Conservation (phyloP, 176 grass and related monocot genomes). For the Urochloa ruziziensis region DNA sequence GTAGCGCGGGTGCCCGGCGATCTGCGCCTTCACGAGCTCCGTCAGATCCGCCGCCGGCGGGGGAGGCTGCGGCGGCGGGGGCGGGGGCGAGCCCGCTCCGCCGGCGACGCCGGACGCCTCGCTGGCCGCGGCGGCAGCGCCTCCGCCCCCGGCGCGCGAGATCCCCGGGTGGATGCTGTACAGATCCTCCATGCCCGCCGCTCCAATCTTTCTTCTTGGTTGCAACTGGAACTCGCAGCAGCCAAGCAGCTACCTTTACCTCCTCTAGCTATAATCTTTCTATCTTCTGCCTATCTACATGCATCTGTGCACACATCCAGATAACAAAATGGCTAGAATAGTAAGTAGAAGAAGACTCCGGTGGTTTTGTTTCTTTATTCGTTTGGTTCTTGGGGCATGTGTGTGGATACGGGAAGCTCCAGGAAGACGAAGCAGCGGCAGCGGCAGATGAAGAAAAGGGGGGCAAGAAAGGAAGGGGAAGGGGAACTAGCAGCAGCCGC, state of each 20-base stretch:
- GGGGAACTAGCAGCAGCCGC: constrained; percentile 47
- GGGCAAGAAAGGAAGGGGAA: constrained; percentile 10
- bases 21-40: constrained; percentile 89
- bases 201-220: background rate
- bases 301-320: constrained; percentile 13
- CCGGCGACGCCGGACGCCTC: constrained; percentile 42
- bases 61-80: background rate
- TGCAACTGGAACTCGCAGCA: background rate
- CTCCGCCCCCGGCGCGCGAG: constrained; percentile 33
- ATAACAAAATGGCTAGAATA: constrained; percentile 1
- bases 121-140: background rate
- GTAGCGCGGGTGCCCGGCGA: constrained; percentile 89
- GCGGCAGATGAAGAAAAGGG: background rate
- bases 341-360: background rate
- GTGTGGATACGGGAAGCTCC: constrained; percentile 4
- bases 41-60: constrained; percentile 62
- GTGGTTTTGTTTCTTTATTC: constrained; percentile 13
- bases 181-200: constrained; percentile 69
- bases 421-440: constrained; percentile 3
- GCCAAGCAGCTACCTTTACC: background rate
- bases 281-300: constrained; percentile 11
- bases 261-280: background rate
- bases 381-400: constrained; percentile 8
- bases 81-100: background rate
- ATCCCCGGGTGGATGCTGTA: constrained; percentile 89